Evolutionary conservation across 192 early-diverging fungal genomes (phyloP).

Genomic region (Gonapodya prolifera): DNA sequence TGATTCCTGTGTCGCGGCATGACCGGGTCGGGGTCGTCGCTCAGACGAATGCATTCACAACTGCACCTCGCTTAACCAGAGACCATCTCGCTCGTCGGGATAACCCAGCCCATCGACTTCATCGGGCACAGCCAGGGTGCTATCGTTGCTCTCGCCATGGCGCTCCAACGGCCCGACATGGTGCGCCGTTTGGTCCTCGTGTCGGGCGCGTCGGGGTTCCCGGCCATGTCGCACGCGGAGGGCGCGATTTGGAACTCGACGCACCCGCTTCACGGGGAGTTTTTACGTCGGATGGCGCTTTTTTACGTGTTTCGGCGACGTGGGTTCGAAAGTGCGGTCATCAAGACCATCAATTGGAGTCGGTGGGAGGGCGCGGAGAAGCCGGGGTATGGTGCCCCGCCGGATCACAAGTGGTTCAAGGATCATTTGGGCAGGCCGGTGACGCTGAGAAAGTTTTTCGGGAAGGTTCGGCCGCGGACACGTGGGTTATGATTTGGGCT

Average conservation of each 20-base stretch:
- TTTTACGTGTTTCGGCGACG: not conserved
- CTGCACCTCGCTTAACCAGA: not conserved
- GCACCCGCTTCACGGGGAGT: not conserved
- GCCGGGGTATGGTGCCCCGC: not conserved
- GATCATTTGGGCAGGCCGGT: not conserved
- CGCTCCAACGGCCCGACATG: not conserved
- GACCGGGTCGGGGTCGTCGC: not conserved
- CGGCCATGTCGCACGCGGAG: not conserved
- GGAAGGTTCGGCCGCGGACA: not conserved
- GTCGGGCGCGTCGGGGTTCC: not conserved
- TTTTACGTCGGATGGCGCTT: not conserved
- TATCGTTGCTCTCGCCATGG: not conserved
- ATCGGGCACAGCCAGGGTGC: not conserved
- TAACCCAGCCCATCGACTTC: not conserved
- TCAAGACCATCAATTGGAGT: not conserved
- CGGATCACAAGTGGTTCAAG: not conserved
- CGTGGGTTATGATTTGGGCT: not conserved
- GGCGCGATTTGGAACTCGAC: not conserved
- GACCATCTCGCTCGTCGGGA: not conserved
- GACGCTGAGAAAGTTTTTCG: not conserved
- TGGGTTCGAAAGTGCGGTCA: not conserved
- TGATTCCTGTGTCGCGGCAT: not conserved
- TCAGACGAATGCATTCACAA: not conserved
- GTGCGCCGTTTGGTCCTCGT: not conserved
- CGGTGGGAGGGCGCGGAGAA: not conserved